Evolutionary conservation across 2,329 filamentous ascomycete species (phyloP).

Genomic region (Coniochaeta sp.): DNA sequence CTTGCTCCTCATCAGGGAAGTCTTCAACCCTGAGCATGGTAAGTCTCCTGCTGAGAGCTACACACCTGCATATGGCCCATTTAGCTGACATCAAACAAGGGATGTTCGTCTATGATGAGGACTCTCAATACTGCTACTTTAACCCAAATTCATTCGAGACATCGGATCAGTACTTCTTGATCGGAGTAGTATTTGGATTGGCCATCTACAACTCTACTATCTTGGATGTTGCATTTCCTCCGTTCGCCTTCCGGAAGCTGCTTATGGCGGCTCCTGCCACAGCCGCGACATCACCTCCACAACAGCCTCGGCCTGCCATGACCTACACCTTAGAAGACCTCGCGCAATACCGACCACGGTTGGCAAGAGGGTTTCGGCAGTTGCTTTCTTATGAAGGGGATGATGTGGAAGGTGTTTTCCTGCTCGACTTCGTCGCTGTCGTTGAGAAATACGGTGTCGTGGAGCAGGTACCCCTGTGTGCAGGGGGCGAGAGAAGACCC

Average conservation of each 20-base stretch:
- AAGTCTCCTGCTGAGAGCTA: constrained; percentile 32
- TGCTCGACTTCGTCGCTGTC: constrained; percentile 72
- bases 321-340: constrained; percentile 74
- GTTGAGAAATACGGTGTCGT: constrained; percentile 68
- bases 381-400: constrained; percentile 79
- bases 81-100: constrained; percentile 37
- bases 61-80: neutral
- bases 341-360: constrained; percentile 68
- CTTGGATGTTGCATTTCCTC: constrained; percentile 77
- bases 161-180: constrained; percentile 84
- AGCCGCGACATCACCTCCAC: constrained; percentile 39
- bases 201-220: constrained; percentile 96
- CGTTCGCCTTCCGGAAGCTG: constrained; percentile 84
- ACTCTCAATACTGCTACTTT: constrained; percentile 88
- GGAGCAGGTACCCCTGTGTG: constrained; percentile 61
- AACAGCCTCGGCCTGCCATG: constrained; percentile 54
- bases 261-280: constrained; percentile 66
- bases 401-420: constrained; percentile 73
- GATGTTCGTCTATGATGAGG: constrained; percentile 88
- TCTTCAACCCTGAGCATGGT: constrained; percentile 89
- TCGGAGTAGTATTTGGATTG: constrained; percentile 79
- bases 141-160: constrained; percentile 86
- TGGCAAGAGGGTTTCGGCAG: constrained; percentile 68
- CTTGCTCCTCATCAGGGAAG: constrained; percentile 74
- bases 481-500: constrained; percentile 62